A percentile compares a stretch with the other conserved stretches of the same genome.
Evolutionary conservation across 148 eudicot species (phyloP).

Genomic region (Rhododendron molle): DNA sequence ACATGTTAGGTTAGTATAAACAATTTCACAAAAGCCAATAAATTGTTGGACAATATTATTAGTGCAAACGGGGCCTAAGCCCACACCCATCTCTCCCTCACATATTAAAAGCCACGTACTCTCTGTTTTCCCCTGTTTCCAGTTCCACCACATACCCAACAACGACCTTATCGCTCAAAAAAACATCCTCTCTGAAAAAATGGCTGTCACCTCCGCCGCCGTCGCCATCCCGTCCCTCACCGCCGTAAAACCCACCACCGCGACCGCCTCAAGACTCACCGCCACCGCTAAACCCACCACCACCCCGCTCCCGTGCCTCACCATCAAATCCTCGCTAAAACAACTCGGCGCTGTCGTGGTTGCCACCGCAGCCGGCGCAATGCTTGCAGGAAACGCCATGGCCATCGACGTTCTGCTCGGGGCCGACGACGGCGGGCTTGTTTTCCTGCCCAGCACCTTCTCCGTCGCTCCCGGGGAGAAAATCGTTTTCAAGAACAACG

Average conservation of each 20-base stretch:
- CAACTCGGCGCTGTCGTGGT: conserved; percentile 50
- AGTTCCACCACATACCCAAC: background rate
- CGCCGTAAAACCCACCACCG: conserved; percentile 50
- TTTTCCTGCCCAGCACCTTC: conserved; percentile 52
- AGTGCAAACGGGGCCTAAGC: too few relatives aligned
- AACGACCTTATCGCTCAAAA: background rate
- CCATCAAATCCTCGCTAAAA: conserved; percentile 69
- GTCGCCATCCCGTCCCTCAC: conserved; percentile 67
- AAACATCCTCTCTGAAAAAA: conserved; percentile 2
- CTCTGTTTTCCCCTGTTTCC: conserved; percentile 15
- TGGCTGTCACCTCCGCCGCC: conserved; percentile 71
- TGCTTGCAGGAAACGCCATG: conserved; percentile 70
- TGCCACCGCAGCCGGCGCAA: conserved; percentile 65
- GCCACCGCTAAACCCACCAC: conserved; percentile 15
- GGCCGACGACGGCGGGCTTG: conserved; percentile 48
- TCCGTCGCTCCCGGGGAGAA: conserved; percentile 61
- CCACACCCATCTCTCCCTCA: background rate
- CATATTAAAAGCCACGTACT: conserved; percentile 23
- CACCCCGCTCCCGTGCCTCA: conserved; percentile 27
- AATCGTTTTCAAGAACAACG: conserved; percentile 81
- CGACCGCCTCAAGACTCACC: conserved; percentile 27
- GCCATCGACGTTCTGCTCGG: conserved; percentile 69
- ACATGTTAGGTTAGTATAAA: too few relatives aligned
- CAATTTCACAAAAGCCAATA: too few relatives aligned
- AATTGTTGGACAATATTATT: too few relatives aligned